Evolutionary conservation across 345 rosid genomes (phyloP), one percentile per base, ranked within the genome.

Genomic region (Brassica carinata): DNA sequence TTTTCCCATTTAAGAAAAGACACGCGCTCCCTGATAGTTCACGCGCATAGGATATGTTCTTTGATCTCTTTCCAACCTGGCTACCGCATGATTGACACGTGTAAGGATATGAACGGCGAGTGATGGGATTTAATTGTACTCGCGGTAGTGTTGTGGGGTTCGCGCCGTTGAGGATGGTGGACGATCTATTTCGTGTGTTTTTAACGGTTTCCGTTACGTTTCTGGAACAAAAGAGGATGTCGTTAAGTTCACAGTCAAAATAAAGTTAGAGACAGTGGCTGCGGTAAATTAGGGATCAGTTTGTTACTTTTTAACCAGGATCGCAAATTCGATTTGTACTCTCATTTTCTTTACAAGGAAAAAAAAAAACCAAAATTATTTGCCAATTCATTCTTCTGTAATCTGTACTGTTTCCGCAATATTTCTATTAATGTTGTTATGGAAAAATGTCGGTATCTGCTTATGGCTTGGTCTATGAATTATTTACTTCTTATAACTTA

Each of bases 81-180:
- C 77, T 17, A 38, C 6, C 73, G 80, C 83, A 81, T 81, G 80
- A 40, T 1, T 3, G 77, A 81, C 80, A 81, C 84, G 84, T 81
- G 84, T 62, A 81, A 0, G 11, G n/a, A 0, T 1, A 0, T 1
- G 67, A 1, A 31, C 1, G 29, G 77, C 77, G 84, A 81, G 80
- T 80, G n/a, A 5, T 0, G 17, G 0, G 15, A 1, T 2, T 13
- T 13, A 17, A 55, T 2, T 0, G 33, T 64, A 81, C 45, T 81
- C 73, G 80, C 84, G 10, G 8, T 2, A 0, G 65, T 69, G 51
- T 36, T 31, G 64, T 64, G 58, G 30, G 40, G 53, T 81, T 7
- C 38, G 77, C 72, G 83, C 80, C 83, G 80, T 76, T 81, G 65
- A 81, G 73, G 80, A 65, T 81, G 80, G 69, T 65, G 77, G 64